Evolutionary conservation across 2,329 filamentous ascomycete species (phyloP).

Genomic region (Elsinoe ampelina): DNA sequence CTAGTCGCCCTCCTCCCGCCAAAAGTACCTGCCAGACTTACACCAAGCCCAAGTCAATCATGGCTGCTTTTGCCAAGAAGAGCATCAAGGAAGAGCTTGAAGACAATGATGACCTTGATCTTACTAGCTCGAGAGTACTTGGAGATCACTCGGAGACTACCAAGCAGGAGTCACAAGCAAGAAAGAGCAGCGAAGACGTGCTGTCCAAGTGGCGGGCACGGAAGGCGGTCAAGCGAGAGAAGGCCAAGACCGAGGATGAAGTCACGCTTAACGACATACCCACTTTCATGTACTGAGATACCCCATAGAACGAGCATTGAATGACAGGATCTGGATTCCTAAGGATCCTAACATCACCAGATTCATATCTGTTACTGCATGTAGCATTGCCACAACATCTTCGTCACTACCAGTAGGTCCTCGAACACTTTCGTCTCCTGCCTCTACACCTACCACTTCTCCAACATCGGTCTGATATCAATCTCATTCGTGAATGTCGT

Average conservation of each 20-base stretch:
- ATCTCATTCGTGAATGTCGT: conserved; percentile 75
- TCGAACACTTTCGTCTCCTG: neutral
- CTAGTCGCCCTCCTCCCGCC: no score
- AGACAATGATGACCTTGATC: conserved; percentile 18
- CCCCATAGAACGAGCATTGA: neutral
- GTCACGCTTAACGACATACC: conserved; percentile 30
- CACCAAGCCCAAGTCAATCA: neutral
- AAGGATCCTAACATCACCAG: no score
- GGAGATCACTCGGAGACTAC: no score
- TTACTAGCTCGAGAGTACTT: neutral
- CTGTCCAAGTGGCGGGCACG: conserved; percentile 23
- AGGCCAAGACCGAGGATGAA: conserved; percentile 22
- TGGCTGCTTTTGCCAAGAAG: neutral
- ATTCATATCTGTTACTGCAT: no score
- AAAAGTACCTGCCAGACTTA: neutral
- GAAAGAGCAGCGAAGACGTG: neutral
- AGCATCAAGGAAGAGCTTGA: conserved; percentile 1
- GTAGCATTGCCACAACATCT: no score
- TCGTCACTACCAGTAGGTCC: no score
- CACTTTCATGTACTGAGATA: conserved; percentile 32
- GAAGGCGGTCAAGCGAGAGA: conserved; percentile 21
- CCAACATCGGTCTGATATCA: conserved; percentile 68
- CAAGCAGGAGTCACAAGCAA: neutral
- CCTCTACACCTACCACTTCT: conserved; percentile 58
- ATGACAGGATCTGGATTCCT: neutral